phyloP scores from a whole-genome alignment of 495 filamentous ascomycete species.

The Podospora appendiculata region DNA sequence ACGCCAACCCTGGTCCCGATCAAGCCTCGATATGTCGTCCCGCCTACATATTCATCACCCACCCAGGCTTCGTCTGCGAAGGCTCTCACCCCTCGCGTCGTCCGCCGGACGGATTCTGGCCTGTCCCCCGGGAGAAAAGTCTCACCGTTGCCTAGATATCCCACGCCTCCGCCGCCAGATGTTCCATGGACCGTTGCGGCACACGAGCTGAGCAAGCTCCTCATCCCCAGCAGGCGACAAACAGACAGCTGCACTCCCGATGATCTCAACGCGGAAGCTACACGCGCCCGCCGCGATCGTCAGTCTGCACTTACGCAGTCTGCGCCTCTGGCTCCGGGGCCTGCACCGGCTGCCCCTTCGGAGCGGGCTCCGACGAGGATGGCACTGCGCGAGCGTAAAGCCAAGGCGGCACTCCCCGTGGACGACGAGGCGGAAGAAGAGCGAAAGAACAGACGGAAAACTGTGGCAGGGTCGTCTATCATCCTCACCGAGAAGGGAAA shows the following conservation, averaged over 20 bases:
- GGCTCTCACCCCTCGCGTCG: constrained; percentile 50
- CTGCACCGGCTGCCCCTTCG: constrained; percentile 21
- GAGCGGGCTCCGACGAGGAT: constrained; percentile 49
- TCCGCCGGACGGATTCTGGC: constrained; percentile 41
- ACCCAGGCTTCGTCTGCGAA: constrained; percentile 77
- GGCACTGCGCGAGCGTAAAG: constrained; percentile 66
- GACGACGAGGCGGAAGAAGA: constrained; percentile 48
- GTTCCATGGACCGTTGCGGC: constrained; percentile 79
- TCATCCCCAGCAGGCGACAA: constrained; percentile 67
- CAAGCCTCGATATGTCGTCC: constrained; percentile 43
- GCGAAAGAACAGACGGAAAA: constrained; percentile 53
- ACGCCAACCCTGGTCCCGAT: constrained; percentile 41
- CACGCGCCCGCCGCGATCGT: constrained; percentile 52
- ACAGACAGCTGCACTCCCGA: constrained; percentile 66
- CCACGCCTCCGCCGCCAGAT: constrained; percentile 62
- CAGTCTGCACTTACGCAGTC: constrained; percentile 39
- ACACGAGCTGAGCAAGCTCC: constrained; percentile 69
- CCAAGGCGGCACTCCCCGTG: constrained; percentile 29
- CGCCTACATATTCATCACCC: constrained; percentile 61
- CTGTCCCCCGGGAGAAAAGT: constrained; percentile 21
- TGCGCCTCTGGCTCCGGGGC: constrained; percentile 17
- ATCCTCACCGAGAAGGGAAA: constrained; percentile 37
- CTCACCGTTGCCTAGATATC: constrained; percentile 27
- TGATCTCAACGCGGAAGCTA: constrained; percentile 63
- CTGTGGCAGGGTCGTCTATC: constrained; percentile 50